These are phyloP conservation scores for Keithomyces neogunnii DNA, from an alignment of 2,329 filamentous ascomycete species.

Conservation along the genomic window DNA sequence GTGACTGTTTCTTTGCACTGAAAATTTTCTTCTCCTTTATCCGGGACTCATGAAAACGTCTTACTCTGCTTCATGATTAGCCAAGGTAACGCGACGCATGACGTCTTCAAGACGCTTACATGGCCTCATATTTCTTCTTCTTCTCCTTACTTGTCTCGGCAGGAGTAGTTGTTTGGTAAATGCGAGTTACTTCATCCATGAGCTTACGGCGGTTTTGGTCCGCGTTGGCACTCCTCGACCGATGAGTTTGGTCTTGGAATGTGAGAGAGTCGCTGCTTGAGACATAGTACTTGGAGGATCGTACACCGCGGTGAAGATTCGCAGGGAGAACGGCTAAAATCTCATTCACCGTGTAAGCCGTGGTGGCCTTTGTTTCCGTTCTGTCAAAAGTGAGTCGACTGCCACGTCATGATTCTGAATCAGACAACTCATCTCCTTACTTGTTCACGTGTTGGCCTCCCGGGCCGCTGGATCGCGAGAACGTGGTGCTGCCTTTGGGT, in stretches of 20 bases:
- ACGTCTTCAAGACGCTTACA: constrained; percentile 26
- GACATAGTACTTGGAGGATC: constrained; percentile 47
- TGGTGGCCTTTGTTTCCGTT: constrained; percentile 52
- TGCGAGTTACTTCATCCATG: constrained; percentile 35
- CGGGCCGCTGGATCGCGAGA: constrained; percentile 50
- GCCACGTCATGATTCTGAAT: background rate
- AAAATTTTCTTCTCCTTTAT: constrained; percentile 39
- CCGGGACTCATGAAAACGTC: constrained; percentile 35
- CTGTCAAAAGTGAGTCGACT: constrained; percentile 33
- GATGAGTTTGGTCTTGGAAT: constrained; percentile 46
- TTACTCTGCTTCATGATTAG: constrained; percentile 28
- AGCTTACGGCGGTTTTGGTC: constrained; percentile 45
- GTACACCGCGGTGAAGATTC: constrained; percentile 36
- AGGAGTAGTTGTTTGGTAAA: constrained; percentile 39
- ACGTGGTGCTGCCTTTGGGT: constrained; percentile 44
- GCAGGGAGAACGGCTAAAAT: constrained; percentile 37
- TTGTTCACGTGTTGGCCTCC: constrained; percentile 57
- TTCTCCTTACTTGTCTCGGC: constrained; percentile 37
- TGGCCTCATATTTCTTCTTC: constrained; percentile 37
- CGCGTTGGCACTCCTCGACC: constrained; percentile 42
- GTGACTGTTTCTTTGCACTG: constrained; percentile 41
- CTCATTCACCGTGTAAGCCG: constrained; percentile 40
- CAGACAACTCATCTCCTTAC: constrained; percentile 25
- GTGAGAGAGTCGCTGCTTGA: constrained; percentile 41
- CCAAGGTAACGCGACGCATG: background rate